phyloP scores from a whole-genome alignment of 306 rosid species.

The Cicer judaicum region DNA sequence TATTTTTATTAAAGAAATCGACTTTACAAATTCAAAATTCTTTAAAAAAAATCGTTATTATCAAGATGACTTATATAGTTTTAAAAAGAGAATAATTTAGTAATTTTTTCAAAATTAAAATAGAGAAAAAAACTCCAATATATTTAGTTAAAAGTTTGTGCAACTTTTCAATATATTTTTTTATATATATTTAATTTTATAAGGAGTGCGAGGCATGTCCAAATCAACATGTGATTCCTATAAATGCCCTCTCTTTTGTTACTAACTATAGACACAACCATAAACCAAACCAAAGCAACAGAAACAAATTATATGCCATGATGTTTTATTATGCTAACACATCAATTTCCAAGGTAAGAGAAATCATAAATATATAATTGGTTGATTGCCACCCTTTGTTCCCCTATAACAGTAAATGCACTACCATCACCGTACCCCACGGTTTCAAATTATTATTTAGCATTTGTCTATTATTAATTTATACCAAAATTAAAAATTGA shows the following conservation, averaged over 20 bases:
- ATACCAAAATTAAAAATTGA: no score
- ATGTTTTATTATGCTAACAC: conserved; percentile 44
- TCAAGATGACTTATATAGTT: no score
- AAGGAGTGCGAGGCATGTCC: neutral
- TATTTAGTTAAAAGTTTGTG: no score
- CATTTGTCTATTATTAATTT: no score
- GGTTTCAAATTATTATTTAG: neutral
- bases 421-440: conserved; percentile 42
- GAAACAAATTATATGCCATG: conserved; percentile 11
- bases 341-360: conserved; percentile 52
- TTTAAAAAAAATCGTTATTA: no score
- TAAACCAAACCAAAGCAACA: conserved; percentile 5
- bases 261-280: conserved; percentile 13
- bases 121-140: no score
- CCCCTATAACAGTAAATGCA: conserved; percentile 42
- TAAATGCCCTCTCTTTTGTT: conserved; percentile 12
- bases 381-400: conserved; percentile 52
- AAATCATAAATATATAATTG: conserved; percentile 38
- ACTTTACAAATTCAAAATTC: no score
- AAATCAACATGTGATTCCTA: conserved; percentile 48
- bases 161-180: no score
- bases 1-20: no score
- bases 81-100: no score
- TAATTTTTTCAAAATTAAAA: no score
- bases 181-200: no score